phyloP scores from a whole-genome alignment of 352 stramenopile species.

The Globisporangium orthogonon region DNA sequence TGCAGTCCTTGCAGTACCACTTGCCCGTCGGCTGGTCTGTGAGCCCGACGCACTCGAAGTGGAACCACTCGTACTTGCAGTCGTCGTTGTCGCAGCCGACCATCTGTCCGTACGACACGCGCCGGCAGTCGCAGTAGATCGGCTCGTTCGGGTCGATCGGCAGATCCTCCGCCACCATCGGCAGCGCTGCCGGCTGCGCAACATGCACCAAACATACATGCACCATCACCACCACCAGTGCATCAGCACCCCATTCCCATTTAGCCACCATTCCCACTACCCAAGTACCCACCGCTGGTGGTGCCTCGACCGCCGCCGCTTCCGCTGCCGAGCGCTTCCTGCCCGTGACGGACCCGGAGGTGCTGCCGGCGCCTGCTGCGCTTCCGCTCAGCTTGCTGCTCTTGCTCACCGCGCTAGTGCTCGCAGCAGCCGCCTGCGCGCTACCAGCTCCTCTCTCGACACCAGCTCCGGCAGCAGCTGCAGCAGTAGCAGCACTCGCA shows the following conservation, averaged over 20 bases:
- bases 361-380: slow-evolving; percentile 2
- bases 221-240: not conserved
- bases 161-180: slow-evolving; percentile 66
- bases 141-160: slow-evolving; percentile 86
- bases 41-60: slow-evolving; percentile 87
- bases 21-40: slow-evolving; percentile 75
- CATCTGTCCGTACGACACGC: slow-evolving; percentile 90
- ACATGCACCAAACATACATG: not conserved
- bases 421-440: not conserved
- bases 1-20: slow-evolving; percentile 85
- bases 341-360: slow-evolving; percentile 3
- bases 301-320: slow-evolving; percentile 20
- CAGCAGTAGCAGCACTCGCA: not conserved
- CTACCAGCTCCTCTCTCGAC: not conserved
- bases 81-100: slow-evolving; percentile 90
- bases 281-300: slow-evolving; percentile 10
- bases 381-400: slow-evolving; percentile 8
- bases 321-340: slow-evolving; percentile 50
- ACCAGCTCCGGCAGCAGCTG: not conserved
- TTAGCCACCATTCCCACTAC: slow-evolving; percentile 12
- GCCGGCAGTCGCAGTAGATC: slow-evolving; percentile 83
- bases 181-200: slow-evolving; percentile 17
- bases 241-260: not conserved
- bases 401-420: slow-evolving; percentile 5
- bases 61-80: slow-evolving; percentile 92